phyloP scores from a whole-genome alignment of 2,329 filamentous ascomycete genomes.

The Paecilomyces fulvus region DNA sequence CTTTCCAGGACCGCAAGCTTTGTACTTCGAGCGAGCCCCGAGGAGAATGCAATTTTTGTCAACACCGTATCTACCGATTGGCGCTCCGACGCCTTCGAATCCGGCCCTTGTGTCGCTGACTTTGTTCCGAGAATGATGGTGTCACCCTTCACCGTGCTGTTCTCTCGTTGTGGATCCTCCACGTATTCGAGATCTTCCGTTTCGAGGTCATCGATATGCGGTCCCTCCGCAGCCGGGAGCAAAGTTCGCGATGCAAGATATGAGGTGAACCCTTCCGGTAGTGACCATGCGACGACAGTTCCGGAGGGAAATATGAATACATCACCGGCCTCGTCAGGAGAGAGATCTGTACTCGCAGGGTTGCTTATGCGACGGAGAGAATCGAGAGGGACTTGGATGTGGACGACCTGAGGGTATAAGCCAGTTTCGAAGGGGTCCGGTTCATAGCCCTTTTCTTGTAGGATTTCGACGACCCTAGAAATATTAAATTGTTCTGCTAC shows the following conservation, averaged over 20 bases:
- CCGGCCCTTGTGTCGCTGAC: slow-evolving; percentile 17
- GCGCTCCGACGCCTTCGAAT: slow-evolving; percentile 15
- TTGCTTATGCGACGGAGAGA: slow-evolving; percentile 37
- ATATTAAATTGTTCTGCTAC: slow-evolving; percentile 61
- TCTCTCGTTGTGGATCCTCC: slow-evolving; percentile 63
- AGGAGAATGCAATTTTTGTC: slow-evolving; percentile 94
- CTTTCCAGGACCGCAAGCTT: slow-evolving; percentile 89
- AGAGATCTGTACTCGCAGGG: slow-evolving; percentile 28
- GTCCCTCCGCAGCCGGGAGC: slow-evolving; percentile 64
- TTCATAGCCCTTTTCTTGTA: slow-evolving; percentile 51
- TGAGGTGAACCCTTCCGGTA: slow-evolving; percentile 65
- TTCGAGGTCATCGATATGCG: slow-evolving; percentile 65
- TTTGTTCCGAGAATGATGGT: slow-evolving; percentile 82
- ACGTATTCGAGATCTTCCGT: slow-evolving; percentile 84
- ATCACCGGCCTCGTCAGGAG: slow-evolving; percentile 56
- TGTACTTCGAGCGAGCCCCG: slow-evolving; percentile 81
- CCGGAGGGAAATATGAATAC: slow-evolving; percentile 95
- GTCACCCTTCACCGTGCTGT: slow-evolving; percentile 74
- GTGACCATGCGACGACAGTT: slow-evolving; percentile 84
- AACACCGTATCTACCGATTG: slow-evolving; percentile 56
- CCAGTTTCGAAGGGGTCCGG: slow-evolving; percentile 56
- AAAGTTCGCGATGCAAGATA: slow-evolving; percentile 64
- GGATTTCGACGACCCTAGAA: slow-evolving; percentile 46
- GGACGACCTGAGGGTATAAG: slow-evolving; percentile 57
- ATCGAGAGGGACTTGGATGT: slow-evolving; percentile 45